phyloP scores from a whole-genome alignment of 495 filamentous ascomycete genomes.

The Acidiella bohemica region DNA sequence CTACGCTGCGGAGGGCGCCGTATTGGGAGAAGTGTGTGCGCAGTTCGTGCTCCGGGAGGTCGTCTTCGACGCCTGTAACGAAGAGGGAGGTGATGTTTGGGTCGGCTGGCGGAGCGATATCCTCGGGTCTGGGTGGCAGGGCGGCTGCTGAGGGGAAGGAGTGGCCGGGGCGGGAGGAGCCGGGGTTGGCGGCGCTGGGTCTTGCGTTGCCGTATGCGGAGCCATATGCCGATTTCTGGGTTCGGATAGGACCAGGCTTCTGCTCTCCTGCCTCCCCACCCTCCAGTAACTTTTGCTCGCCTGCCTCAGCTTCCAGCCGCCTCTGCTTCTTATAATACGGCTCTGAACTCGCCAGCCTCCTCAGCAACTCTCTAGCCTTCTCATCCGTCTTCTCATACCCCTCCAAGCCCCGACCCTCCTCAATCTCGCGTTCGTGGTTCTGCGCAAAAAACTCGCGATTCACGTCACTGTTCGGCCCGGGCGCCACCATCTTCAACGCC shows the following conservation, averaged over 20 bases:
- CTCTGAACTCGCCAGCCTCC: slow-evolving; percentile 76
- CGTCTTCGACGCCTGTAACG: slow-evolving; percentile 89
- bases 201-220: background rate
- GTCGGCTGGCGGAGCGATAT: slow-evolving; percentile 73
- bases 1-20: slow-evolving; percentile 72
- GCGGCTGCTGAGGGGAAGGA: slow-evolving; percentile 57
- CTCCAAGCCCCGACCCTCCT: slow-evolving; percentile 69
- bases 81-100: slow-evolving; percentile 80
- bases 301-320: slow-evolving; percentile 43
- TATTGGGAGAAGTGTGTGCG: slow-evolving; percentile 81
- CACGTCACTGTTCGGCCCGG: slow-evolving; percentile 76
- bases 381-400: slow-evolving; percentile 96
- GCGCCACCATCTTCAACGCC: slow-evolving; percentile 92
- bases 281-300: slow-evolving; percentile 37
- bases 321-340: slow-evolving; percentile 84
- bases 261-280: slow-evolving; percentile 17
- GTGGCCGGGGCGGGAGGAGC: slow-evolving; percentile 34
- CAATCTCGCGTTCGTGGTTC: slow-evolving; percentile 86
- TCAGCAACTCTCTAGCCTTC: slow-evolving; percentile 78
- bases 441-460: slow-evolving; percentile 97
- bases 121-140: slow-evolving; percentile 63
- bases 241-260: slow-evolving; percentile 28
- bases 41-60: slow-evolving; percentile 80
- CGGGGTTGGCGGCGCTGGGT: background rate
- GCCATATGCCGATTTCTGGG: slow-evolving; percentile 16